phyloP scores from a whole-genome alignment of 2,329 filamentous ascomycete species.

The Pyrenophora seminiperda region DNA sequence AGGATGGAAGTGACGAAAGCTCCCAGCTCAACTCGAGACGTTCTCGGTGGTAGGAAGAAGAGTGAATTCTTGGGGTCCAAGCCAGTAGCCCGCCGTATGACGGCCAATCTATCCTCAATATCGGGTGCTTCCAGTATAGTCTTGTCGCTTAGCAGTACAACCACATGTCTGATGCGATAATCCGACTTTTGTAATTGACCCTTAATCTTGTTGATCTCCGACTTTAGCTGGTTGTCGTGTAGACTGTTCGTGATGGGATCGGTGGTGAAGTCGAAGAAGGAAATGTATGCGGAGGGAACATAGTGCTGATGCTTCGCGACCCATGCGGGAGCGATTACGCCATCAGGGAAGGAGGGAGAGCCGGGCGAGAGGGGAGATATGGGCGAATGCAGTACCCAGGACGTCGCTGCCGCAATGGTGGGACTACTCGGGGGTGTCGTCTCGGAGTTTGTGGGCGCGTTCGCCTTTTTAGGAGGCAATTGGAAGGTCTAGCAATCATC shows the following conservation, averaged over 20 bases:
- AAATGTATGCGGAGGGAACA: constrained; percentile 78
- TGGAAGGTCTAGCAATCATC: constrained; percentile 55
- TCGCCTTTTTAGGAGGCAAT: constrained; percentile 67
- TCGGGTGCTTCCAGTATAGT: constrained; percentile 62
- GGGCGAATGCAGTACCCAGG: constrained; percentile 77
- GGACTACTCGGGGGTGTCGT: constrained; percentile 58
- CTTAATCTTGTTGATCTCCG: constrained; percentile 80
- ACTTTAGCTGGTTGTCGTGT: constrained; percentile 86
- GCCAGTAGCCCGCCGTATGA: constrained; percentile 77
- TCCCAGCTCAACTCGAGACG: constrained; percentile 71
- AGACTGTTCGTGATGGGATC: constrained; percentile 75
- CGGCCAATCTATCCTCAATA: constrained; percentile 76
- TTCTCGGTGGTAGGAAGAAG: constrained; percentile 79
- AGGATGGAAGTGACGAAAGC: constrained; percentile 77
- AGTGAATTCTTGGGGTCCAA: constrained; percentile 80
- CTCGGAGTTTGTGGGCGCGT: constrained; percentile 60
- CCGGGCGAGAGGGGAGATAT: constrained; percentile 86
- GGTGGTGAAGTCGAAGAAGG: constrained; percentile 77
- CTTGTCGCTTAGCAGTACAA: constrained; percentile 77
- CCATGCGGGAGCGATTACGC: constrained; percentile 81
- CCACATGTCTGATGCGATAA: constrained; percentile 77
- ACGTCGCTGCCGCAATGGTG: constrained; percentile 54
- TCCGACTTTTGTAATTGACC: constrained; percentile 70
- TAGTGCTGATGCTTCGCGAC: constrained; percentile 85
- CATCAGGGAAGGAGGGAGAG: constrained; percentile 86